Conservation (phyloP, 2,329 filamentous ascomycete species). For the Ceratocystis cubensis region DNA sequence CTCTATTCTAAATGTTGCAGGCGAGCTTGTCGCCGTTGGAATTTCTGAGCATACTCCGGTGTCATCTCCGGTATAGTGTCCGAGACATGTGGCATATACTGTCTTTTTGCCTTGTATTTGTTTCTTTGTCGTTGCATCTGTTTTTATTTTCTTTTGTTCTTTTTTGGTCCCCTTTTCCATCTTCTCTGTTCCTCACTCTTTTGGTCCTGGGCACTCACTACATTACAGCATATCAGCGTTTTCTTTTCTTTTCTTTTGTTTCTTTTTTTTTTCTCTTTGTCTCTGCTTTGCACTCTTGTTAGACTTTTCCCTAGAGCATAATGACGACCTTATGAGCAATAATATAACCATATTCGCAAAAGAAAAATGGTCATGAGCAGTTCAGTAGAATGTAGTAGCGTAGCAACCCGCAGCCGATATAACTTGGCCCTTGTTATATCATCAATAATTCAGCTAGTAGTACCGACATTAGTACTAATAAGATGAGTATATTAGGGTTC, state of each 20-base stretch:
- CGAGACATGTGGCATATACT: too few species aligned
- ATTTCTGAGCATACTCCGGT: slow-evolving; percentile 8
- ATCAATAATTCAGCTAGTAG: neutral
- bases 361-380: neutral
- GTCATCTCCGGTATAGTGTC: slow-evolving; percentile 5
- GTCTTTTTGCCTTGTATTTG: neutral
- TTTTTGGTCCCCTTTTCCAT: neutral
- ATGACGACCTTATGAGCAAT: slow-evolving; percentile 8
- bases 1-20: slow-evolving; percentile 14
- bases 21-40: slow-evolving; percentile 12
- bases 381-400: neutral
- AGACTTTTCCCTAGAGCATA: slow-evolving; percentile 7
- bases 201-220: neutral
- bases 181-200: neutral
- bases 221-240: slow-evolving; percentile 5
- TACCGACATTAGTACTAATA: too few species aligned
- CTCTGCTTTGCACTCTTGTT: neutral
- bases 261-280: neutral
- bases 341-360: neutral
- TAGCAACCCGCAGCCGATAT: neutral
- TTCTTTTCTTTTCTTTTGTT: neutral
- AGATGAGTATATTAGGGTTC: too few species aligned
- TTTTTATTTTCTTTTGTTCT: neutral
- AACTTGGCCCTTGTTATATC: neutral
- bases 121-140: neutral